Conservation (phyloP, 192 early-diverging fungal species). For the Podila epicladia region DNA sequence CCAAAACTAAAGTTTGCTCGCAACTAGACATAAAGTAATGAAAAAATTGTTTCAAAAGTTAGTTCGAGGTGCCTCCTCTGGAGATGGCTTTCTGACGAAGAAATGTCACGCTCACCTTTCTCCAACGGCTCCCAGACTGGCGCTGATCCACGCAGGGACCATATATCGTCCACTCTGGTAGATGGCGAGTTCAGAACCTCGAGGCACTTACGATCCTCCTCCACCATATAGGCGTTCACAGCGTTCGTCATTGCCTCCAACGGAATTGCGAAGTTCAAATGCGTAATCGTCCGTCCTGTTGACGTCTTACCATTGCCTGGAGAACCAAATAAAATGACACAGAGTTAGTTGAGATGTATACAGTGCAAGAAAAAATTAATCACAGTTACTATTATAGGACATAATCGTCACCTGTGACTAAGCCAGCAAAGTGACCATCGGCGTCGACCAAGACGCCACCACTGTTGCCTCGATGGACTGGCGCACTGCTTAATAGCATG, state of each 20-base stretch:
- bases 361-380: neutral
- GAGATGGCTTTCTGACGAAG: neutral
- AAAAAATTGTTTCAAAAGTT: too few species aligned
- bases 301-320: constrained; percentile 49
- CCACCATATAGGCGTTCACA: constrained; percentile 33
- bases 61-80: too few species aligned
- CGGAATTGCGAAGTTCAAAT: constrained; percentile 54
- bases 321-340: neutral
- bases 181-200: constrained; percentile 33
- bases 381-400: neutral
- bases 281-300: constrained; percentile 48
- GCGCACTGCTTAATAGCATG: constrained; percentile 44
- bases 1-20: constrained; percentile 4
- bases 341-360: neutral
- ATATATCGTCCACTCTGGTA: constrained; percentile 33
- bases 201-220: constrained; percentile 44
- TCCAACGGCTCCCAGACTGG: constrained; percentile 44
- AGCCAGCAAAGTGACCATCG: constrained; percentile 33
- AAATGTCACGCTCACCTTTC: constrained; percentile 16
- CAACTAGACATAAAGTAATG: too few species aligned
- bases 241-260: constrained; percentile 29
- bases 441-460: constrained; percentile 49
- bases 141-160: constrained; percentile 37
- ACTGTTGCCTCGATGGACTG: constrained; percentile 53
- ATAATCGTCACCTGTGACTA: constrained; percentile 24